Conservation (phyloP, 768 basidiomycete genomes). For the Neoboletus magnificus region DNA sequence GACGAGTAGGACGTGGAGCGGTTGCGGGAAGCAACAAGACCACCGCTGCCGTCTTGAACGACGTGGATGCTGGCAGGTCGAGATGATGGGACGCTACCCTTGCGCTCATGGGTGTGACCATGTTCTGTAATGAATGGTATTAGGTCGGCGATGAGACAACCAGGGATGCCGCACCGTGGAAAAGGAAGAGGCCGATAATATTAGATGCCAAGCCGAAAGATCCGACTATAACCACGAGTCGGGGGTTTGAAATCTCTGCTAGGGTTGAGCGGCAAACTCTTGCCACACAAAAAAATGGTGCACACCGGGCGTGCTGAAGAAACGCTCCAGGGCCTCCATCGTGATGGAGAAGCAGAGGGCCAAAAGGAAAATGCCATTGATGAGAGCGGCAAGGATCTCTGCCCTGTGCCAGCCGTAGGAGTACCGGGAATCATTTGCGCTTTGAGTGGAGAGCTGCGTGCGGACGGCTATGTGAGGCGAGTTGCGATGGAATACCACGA, state of each 20-base stretch:
- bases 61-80: slow-evolving; percentile 39
- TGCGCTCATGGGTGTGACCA: slow-evolving; percentile 53
- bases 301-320: slow-evolving; percentile 78
- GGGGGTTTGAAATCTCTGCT: slow-evolving; percentile 85
- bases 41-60: slow-evolving; percentile 10
- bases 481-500: slow-evolving; percentile 2
- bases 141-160: slow-evolving; percentile 4
- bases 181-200: slow-evolving; percentile 88
- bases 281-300: slow-evolving; percentile 3
- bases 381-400: slow-evolving; percentile 89
- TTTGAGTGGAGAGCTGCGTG: slow-evolving; percentile 60
- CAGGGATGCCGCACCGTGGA: slow-evolving; percentile 66
- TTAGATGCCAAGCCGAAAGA: slow-evolving; percentile 87
- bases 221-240: slow-evolving; percentile 87
- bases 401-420: slow-evolving; percentile 99
- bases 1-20: slow-evolving; percentile 52
- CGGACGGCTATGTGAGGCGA: slow-evolving; percentile 1
- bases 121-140: slow-evolving; percentile 47
- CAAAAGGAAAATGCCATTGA: slow-evolving; percentile 96
- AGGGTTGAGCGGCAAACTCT: slow-evolving; percentile 2
- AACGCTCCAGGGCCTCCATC: slow-evolving; percentile 87
- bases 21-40: slow-evolving; percentile 27
- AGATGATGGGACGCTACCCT: slow-evolving; percentile 35
- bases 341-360: slow-evolving; percentile 96
- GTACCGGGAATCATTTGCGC: slow-evolving; percentile 66